Percentiles rank a stretch among this genome's conserved stretches.
Conservation (phyloP, 2,329 filamentous ascomycete species). For the Talaromyces islandicus region DNA sequence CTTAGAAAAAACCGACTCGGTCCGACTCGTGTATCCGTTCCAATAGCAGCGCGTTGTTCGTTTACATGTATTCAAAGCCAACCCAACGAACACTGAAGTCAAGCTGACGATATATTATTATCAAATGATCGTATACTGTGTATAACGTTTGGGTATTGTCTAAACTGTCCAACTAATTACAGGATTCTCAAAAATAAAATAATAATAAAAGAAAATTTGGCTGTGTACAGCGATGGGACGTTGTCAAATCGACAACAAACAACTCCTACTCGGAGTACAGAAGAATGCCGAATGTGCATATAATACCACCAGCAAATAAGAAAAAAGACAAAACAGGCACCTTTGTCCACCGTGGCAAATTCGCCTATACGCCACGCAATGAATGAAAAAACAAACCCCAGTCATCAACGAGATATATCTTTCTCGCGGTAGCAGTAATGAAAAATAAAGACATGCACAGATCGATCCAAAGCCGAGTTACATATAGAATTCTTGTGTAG, state of each 20-base stretch:
- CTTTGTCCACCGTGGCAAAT: slow-evolving; percentile 5
- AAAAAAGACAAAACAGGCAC: slow-evolving; percentile 1
- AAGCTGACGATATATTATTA: not conserved
- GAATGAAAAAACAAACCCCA: slow-evolving; percentile 1
- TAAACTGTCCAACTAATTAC: not conserved
- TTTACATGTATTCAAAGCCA: not conserved
- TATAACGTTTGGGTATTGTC: slow-evolving; percentile 1
- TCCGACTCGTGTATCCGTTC: not conserved
- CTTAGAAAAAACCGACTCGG: not conserved
- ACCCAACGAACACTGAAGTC: not conserved
- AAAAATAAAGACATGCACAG: not conserved
- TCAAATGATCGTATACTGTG: not conserved
- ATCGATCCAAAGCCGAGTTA: not conserved
- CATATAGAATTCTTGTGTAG: slow-evolving; percentile 2
- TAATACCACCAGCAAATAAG: not conserved
- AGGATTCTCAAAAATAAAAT: not conserved
- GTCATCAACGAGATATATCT: slow-evolving; percentile 13
- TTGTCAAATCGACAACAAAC: not conserved
- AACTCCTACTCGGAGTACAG: not conserved
- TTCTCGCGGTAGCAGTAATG: not conserved
- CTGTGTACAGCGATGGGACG: slow-evolving; percentile 13
- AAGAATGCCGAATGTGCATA: not conserved
- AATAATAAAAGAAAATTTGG: slow-evolving; percentile 6
- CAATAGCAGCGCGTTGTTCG: not conserved
- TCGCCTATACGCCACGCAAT: slow-evolving; percentile 10